Percentiles rank a stretch among this genome's conserved stretches.
These are phyloP conservation scores for Saturnispora dispora DNA, from an alignment of 805 yeast genomes.

Conservation along the genomic window DNA sequence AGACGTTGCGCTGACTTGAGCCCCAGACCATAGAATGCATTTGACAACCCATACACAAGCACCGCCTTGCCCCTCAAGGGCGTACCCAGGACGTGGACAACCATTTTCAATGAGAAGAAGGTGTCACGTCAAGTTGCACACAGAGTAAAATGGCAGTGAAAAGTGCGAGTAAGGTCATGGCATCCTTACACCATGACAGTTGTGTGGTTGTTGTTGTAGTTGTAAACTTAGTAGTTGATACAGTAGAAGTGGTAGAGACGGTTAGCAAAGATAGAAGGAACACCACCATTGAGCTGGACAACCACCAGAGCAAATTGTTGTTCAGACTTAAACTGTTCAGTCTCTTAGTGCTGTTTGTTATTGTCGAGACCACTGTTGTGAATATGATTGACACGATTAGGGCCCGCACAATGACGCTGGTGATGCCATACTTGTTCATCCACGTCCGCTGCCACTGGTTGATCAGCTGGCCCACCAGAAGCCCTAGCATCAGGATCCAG, in stretches of 20 bases:
- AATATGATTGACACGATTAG: neutral
- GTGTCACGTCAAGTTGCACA: constrained; percentile 3
- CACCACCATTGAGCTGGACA: neutral
- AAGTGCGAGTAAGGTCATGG: constrained; percentile 3
- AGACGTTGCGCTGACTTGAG: constrained; percentile 56
- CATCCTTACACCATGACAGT: constrained; percentile 3
- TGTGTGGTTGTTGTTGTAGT: neutral
- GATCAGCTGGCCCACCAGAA: constrained; percentile 3
- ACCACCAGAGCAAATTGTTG: neutral
- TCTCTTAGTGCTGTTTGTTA: neutral
- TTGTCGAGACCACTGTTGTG: neutral
- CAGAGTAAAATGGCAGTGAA: constrained; percentile 5
- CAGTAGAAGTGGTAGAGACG: neutral
- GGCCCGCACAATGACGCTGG: constrained; percentile 2
- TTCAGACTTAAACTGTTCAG: neutral
- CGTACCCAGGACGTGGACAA: constrained; percentile 44
- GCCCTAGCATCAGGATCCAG: constrained; percentile 5
- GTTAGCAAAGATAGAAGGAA: neutral
- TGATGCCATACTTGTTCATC: neutral
- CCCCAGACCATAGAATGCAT: constrained; percentile 86
- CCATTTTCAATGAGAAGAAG: constrained; percentile 27
- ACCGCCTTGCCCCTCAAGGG: constrained; percentile 34
- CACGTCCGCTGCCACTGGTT: constrained; percentile 6
- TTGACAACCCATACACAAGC: constrained; percentile 52
- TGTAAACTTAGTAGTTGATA: neutral